Base-by-base conservation (phyloP, 768 basidiomycete genomes). In the Pholiota molesta region DNA sequence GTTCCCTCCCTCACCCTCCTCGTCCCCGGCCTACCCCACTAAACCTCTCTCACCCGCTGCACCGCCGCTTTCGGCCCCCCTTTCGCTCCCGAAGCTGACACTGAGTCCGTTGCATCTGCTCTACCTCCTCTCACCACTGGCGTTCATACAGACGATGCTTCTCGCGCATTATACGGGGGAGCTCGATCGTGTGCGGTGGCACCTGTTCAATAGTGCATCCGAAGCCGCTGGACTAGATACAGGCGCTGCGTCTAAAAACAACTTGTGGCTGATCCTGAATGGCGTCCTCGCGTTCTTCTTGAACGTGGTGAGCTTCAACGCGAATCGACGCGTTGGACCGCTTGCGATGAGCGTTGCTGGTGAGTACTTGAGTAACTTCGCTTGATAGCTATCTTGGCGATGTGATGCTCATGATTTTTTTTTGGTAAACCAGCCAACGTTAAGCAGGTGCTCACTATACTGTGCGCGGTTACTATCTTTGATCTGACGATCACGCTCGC, bases 261-360 rank as follows among this genome's bases (percentile, higher is more conserved):
- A 83, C 1, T 61, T 81, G 1, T 85, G 88, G 6, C 74, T 99
- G 49, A 65, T 86, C 5, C 68, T 90, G 37, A 99, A 99, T 67
- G 97, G 95, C 0, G 71, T 80, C 14, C 87, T 99, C 69, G 97
- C 97, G 3, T 98, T 97, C 70, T 90, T 87, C 14, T 79, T 99
- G 55, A 99, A 99, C 68, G 87, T 98, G 2, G 92, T 97, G 60
- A 93, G 91, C 72, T 97, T 99, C 71, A 92, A 92, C 42, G 93
- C 97, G n/a, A 99, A 99, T 77, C 89, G 90, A 74, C 88, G 91
- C 71, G 89, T 94, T 0, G 95, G 95, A 2, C 89, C 95, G 13
- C 72, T 97, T 65, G 91, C 89, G 52, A 97, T 96, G 91, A 93
- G 91, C 10, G 94, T 97, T 52, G 92, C 94, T 62, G 90, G 90